Conservation (phyloP, 495 filamentous ascomycete genomes). For the Tuber calosporum region DNA sequence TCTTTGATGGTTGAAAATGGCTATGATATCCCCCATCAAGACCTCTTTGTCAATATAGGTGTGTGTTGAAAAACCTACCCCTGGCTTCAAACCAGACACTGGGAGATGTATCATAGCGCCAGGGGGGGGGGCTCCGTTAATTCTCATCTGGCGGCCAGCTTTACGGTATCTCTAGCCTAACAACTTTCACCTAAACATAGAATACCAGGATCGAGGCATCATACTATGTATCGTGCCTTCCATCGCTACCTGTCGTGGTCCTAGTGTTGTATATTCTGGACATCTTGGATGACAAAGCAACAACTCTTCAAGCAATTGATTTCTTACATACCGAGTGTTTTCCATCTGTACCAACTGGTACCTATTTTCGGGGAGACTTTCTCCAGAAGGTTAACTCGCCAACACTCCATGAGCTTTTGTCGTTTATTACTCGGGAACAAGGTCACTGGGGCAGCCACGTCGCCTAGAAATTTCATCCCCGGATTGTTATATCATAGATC, state of each 20-base stretch:
- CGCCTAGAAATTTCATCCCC: neutral
- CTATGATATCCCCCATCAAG: neutral
- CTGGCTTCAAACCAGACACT: neutral
- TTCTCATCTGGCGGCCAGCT: neutral
- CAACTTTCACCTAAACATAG: neutral
- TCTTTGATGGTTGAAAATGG: neutral
- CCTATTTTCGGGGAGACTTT: neutral
- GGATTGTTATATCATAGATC: too few species aligned
- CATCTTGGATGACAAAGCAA: neutral
- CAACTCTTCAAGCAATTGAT: neutral
- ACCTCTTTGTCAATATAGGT: neutral
- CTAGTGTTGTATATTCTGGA: neutral
- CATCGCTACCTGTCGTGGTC: neutral
- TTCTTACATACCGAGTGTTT: neutral
- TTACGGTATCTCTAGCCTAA: neutral
- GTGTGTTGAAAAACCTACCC: neutral
- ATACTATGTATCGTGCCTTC: neutral
- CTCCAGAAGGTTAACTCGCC: neutral
- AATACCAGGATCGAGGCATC: neutral
- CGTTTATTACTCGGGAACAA: neutral
- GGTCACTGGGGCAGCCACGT: too few species aligned
- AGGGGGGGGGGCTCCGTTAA: neutral
- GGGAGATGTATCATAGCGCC: neutral
- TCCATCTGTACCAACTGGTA: neutral
- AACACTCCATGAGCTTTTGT: neutral